Evolutionary conservation across 1,284 basidiomycete species (phyloP).

Genomic region (Boletus sp.): DNA sequence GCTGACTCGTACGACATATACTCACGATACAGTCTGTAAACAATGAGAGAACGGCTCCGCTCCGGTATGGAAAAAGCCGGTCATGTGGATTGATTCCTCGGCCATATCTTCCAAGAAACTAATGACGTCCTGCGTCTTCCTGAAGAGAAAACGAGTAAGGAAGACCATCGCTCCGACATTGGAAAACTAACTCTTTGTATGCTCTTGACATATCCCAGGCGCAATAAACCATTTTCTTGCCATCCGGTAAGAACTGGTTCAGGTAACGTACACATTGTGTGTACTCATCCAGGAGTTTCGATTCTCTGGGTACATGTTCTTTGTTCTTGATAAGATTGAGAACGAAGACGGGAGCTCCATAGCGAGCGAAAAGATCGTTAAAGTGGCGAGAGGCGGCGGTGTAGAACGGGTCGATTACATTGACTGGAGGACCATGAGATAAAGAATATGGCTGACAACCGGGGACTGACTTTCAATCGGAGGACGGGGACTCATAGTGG

Average conservation of each 20-base stretch:
- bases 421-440: slow-evolving; percentile 57
- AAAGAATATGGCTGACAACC: neutral
- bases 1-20: slow-evolving; percentile 15
- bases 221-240: slow-evolving; percentile 88
- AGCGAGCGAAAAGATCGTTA: slow-evolving; percentile 88
- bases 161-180: neutral
- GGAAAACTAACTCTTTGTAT: slow-evolving; percentile 73
- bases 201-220: slow-evolving; percentile 97
- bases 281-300: slow-evolving; percentile 92
- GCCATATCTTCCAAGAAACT: slow-evolving; percentile 95
- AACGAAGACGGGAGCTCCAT: slow-evolving; percentile 90
- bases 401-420: slow-evolving; percentile 95
- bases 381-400: slow-evolving; percentile 94
- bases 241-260: slow-evolving; percentile 91
- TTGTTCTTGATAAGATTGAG: slow-evolving; percentile 95
- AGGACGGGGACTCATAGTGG: slow-evolving; percentile 88
- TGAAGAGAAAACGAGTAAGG: slow-evolving; percentile 36
- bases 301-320: slow-evolving; percentile 85
- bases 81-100: slow-evolving; percentile 90
- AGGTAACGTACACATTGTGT: slow-evolving; percentile 92
- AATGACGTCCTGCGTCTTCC: slow-evolving; percentile 95
- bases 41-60: slow-evolving; percentile 75
- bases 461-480: slow-evolving; percentile 86
- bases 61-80: slow-evolving; percentile 93
- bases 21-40: slow-evolving; percentile 51